Evolutionary conservation across 2,329 filamentous ascomycete species (phyloP), one percentile per base, ranked within the genome.

Genomic region (Aaosphaeria pasadenensis): DNA sequence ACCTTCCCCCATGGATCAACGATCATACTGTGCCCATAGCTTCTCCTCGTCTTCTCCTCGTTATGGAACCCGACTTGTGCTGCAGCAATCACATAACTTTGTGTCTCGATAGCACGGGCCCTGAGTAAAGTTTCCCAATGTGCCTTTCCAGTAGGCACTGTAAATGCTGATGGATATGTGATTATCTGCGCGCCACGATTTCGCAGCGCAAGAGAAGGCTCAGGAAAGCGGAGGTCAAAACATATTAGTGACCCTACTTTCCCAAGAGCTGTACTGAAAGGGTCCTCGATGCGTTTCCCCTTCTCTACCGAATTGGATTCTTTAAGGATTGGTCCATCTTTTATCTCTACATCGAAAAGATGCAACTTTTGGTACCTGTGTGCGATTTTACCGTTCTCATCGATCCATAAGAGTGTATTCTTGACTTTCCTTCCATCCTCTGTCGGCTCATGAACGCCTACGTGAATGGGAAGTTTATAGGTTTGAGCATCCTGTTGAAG

Each of bases 141-240:
- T 1, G 88, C 88, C 48, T 77, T 78, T 0, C 92, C 92, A 0
- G 92, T 96, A 1, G 87, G 84, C 0, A 95, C 80, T 0, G 91
- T 96, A 64, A 96, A 97, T 4, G 92, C 92, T 5, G 88, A 92
- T 0, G 92, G 92, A 64, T 92, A 96, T 0, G 89, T 84, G 43
- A 96, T 75, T 45, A 96, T 75, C 53, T 96, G 84, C 1, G 90
- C 89, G 24, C 80, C 76, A 47, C 83, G 80, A 5, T 81, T 73
- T 30, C 82, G 81, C 13, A 95, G 77, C 1, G 83, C 78, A 7
- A 94, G 69, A 0, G 83, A 81, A 6, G 87, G 81, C 64, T 95
- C 89, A 0, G 90, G 83, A 64, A 94, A 95, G 1, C 91, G 83
- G 53, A 96, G 73, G 72, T 96, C 92, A 69, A 96, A 96, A 73